Evolutionary conservation across 306 rosid genomes (phyloP).

Genomic region (Fagus crenata): DNA sequence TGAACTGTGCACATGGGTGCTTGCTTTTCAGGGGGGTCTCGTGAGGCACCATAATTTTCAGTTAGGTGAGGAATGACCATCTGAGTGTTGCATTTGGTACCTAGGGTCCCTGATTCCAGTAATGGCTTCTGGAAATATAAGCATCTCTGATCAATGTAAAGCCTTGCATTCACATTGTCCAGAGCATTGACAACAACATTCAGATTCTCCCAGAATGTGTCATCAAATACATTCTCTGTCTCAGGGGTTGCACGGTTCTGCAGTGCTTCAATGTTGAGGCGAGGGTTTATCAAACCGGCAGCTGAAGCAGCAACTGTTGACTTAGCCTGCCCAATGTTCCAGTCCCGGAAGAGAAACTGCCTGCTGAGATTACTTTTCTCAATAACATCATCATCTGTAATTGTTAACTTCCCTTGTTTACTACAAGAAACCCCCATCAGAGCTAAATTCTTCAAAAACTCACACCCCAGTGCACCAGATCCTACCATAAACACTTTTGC

Average conservation of each 20-base stretch:
- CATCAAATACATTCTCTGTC: slow-evolving; percentile 80
- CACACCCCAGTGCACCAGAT: slow-evolving; percentile 97
- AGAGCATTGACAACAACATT: slow-evolving; percentile 82
- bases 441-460: slow-evolving; percentile 86
- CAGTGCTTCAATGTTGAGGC: slow-evolving; percentile 62
- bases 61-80: slow-evolving; percentile 97
- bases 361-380: slow-evolving; percentile 97
- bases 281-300: slow-evolving; percentile 62
- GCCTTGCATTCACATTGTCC: slow-evolving; percentile 92
- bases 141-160: slow-evolving; percentile 95
- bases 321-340: slow-evolving; percentile 98
- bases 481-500: slow-evolving; percentile 84
- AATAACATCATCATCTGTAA: slow-evolving; percentile 97
- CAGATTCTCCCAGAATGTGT: slow-evolving; percentile 76
- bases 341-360: slow-evolving; percentile 97
- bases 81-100: slow-evolving; percentile 96
- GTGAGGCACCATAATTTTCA: slow-evolving; percentile 97
- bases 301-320: slow-evolving; percentile 93
- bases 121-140: slow-evolving; percentile 96
- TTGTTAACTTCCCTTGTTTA: slow-evolving; percentile 64
- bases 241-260: slow-evolving; percentile 80
- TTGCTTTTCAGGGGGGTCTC: slow-evolving; percentile 98
- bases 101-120: slow-evolving; percentile 97
- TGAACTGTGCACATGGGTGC: slow-evolving; percentile 99
- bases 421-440: slow-evolving; percentile 97